phyloP scores from a whole-genome alignment of 208 protist species.

The Leishmania arabica region DNA sequence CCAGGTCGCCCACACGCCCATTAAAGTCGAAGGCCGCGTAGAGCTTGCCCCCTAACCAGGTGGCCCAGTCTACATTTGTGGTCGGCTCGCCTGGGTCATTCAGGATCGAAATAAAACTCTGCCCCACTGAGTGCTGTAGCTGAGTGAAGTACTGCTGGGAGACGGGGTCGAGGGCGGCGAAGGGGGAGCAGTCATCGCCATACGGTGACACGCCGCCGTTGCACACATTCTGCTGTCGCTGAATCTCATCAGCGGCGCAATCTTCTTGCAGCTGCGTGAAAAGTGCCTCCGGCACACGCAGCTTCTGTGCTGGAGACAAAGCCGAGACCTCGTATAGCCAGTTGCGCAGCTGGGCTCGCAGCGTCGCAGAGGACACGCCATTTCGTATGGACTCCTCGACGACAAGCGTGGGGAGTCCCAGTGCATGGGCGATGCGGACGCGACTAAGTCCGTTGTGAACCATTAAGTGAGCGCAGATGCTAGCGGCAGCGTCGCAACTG shows the following conservation, averaged over 20 bases:
- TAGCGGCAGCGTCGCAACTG: constrained; percentile 48
- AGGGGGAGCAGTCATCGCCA: constrained; percentile 35
- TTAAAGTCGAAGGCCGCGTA: constrained; percentile 74
- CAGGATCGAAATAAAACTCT: constrained; percentile 91
- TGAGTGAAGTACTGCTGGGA: constrained; percentile 73
- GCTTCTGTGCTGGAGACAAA: constrained; percentile 6
- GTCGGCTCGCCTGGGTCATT: constrained; percentile 70
- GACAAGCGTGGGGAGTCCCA: constrained; percentile 69
- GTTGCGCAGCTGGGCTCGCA: constrained; percentile 60
- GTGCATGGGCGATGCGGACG: constrained; percentile 38
- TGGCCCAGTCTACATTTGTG: constrained; percentile 45
- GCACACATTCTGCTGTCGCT: constrained; percentile 8
- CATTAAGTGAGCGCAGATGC: constrained; percentile 75
- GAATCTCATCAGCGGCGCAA: constrained; percentile 33
- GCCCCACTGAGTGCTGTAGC: constrained; percentile 75
- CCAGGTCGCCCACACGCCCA: constrained; percentile 19
- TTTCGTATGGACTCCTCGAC: constrained; percentile 83
- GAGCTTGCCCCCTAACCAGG: constrained; percentile 71
- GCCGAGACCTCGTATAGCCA: constrained; percentile 56
- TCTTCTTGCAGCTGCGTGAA: constrained; percentile 44
- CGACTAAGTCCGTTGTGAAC: constrained; percentile 42
- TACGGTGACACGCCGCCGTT: constrained; percentile 5
- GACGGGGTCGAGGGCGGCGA: constrained; percentile 63
- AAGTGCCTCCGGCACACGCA: constrained; percentile 41
- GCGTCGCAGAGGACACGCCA: constrained; percentile 54